Evolutionary conservation across 1,284 basidiomycete species (phyloP).

Genomic region (Exobasidium rhododendri): DNA sequence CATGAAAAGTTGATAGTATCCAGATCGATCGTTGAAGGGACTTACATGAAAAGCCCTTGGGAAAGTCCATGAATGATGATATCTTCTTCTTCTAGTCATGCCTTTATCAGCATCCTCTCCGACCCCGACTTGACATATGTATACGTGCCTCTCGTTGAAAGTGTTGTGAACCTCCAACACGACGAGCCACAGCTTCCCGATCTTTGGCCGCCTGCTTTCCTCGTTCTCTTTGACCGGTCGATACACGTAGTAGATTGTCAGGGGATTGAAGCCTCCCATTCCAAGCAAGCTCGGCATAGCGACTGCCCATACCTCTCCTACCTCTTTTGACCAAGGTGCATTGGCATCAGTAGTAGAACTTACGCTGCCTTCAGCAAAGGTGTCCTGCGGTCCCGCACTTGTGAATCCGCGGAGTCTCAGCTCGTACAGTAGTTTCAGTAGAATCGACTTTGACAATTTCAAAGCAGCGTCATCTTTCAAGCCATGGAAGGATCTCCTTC

Average conservation of each 20-base stretch:
- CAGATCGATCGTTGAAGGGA: constrained; percentile 72
- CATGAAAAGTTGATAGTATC: constrained; percentile 62
- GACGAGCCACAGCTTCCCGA: constrained; percentile 57
- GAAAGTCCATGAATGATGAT: constrained; percentile 70
- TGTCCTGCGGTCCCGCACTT: constrained; percentile 30
- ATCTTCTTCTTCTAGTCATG: constrained; percentile 38
- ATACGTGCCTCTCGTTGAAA: constrained; percentile 71
- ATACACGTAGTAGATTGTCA: constrained; percentile 72
- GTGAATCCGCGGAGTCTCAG: constrained; percentile 25
- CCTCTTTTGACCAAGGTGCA: constrained; percentile 19
- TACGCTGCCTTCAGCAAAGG: neutral
- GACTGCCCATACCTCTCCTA: constrained; percentile 35
- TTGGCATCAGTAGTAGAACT: neutral
- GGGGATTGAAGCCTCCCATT: constrained; percentile 70
- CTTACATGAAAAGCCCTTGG: constrained; percentile 73
- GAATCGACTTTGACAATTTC: constrained; percentile 23
- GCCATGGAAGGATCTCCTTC: constrained; percentile 5
- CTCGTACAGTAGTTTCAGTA: constrained; percentile 39
- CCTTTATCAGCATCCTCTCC: constrained; percentile 54
- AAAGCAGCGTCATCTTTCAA: constrained; percentile 10
- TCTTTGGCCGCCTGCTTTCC: constrained; percentile 1
- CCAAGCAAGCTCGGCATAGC: constrained; percentile 72
- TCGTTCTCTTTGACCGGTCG: constrained; percentile 16
- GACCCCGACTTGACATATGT: constrained; percentile 57
- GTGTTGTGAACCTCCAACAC: constrained; percentile 77